These are phyloP conservation scores for Mariannaea sp. DNA, from an alignment of 2,329 filamentous ascomycete species.

Conservation along the genomic window DNA sequence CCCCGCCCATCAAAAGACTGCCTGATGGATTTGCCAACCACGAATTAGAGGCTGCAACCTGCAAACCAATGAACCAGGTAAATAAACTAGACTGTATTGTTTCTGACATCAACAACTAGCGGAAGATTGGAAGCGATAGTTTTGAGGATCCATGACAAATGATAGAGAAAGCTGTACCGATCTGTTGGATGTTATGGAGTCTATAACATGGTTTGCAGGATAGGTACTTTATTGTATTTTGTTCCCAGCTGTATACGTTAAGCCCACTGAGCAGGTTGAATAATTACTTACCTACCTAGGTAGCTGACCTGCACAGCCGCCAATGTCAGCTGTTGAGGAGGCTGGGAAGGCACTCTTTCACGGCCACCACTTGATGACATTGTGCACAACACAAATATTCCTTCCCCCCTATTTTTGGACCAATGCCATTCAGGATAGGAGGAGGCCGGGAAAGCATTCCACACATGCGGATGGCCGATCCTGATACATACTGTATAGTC, in stretches of 20 bases:
- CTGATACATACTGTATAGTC: neutral
- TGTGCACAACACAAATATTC: neutral
- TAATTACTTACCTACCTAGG: too few species aligned
- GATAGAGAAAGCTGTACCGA: neutral
- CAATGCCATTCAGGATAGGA: neutral
- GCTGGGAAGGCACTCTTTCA: neutral
- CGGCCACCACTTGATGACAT: neutral
- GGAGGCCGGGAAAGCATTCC: too few species aligned
- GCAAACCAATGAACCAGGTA: slow-evolving; percentile 32
- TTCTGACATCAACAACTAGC: slow-evolving; percentile 21
- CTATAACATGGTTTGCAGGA: too few species aligned
- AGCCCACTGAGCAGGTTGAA: too few species aligned
- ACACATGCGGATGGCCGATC: too few species aligned
- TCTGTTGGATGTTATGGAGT: too few species aligned
- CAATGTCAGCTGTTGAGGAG: neutral
- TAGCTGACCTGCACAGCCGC: neutral
- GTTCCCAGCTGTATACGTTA: too few species aligned
- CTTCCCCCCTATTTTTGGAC: neutral
- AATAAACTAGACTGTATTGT: slow-evolving; percentile 25
- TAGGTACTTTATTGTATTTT: too few species aligned
- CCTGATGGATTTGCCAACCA: slow-evolving; percentile 21
- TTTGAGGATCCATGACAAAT: neutral
- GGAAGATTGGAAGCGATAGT: slow-evolving; percentile 5
- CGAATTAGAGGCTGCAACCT: slow-evolving; percentile 15
- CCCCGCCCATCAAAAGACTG: slow-evolving; percentile 23